A percentile compares a stretch with the other conserved stretches of the same genome.
Evolutionary conservation across 441 rosid species (phyloP).

Genomic region (Mallotus repandus): DNA sequence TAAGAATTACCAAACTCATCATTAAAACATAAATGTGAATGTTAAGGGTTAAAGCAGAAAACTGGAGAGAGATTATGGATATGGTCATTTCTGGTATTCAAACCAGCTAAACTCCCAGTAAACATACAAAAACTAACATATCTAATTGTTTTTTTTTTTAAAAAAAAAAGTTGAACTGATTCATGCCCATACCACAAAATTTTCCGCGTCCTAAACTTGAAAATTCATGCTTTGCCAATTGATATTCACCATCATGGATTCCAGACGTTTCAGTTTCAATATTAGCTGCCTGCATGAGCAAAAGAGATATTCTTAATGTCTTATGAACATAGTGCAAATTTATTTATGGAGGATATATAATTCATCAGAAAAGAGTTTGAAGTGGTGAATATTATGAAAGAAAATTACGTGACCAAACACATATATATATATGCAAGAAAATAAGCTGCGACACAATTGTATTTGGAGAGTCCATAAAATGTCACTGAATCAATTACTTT

Average conservation of each 20-base stretch:
- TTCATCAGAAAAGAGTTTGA: neutral
- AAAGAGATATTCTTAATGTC: conserved; percentile 5
- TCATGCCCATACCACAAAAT: conserved; percentile 58
- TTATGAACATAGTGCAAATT: neutral
- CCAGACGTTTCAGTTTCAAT: conserved; percentile 73
- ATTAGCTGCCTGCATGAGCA: conserved; percentile 67
- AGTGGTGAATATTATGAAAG: no score
- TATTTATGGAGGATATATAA: conserved; percentile 6
- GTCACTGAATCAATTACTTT: neutral
- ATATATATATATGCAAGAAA: neutral
- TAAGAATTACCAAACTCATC: neutral
- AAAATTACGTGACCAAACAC: neutral
- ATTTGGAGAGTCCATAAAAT: neutral
- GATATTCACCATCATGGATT: conserved; percentile 61
- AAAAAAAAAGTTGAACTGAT: neutral
- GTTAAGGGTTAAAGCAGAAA: neutral
- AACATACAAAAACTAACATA: neutral
- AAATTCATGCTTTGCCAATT: conserved; percentile 59
- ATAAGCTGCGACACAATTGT: neutral
- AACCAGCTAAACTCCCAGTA: conserved; percentile 7
- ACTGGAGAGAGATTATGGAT: neutral
- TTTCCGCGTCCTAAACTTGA: conserved; percentile 65
- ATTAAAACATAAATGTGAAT: neutral
- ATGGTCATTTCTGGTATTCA: neutral
- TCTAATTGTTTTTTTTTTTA: neutral